Evolutionary conservation across 1,139 yeast species (phyloP).

Genomic region (Blastobotrys arbuscula): DNA sequence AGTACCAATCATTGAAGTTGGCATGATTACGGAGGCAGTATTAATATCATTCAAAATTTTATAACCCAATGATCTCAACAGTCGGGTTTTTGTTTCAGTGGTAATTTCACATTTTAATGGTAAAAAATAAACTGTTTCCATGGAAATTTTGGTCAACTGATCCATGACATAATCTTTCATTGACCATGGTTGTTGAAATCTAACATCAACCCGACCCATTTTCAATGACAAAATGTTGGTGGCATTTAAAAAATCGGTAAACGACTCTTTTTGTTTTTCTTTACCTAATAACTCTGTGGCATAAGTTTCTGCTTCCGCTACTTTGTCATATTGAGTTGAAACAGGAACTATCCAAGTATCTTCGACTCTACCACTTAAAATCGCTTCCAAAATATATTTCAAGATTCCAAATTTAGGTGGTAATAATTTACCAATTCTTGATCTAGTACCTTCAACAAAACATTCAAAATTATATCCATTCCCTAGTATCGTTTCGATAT

Average conservation of each 20-base stretch:
- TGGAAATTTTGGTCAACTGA: slow-evolving; percentile 25
- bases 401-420: slow-evolving; percentile 63
- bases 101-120: slow-evolving; percentile 14
- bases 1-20: slow-evolving; percentile 41
- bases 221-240: slow-evolving; percentile 34
- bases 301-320: slow-evolving; percentile 61
- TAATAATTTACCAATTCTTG: slow-evolving; percentile 59
- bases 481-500: slow-evolving; percentile 47
- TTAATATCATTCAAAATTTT: slow-evolving; percentile 39
- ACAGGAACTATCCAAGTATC: slow-evolving; percentile 51
- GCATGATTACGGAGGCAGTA: slow-evolving; percentile 40
- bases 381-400: slow-evolving; percentile 46
- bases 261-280: slow-evolving; percentile 45
- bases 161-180: slow-evolving; percentile 32
- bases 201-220: slow-evolving; percentile 40
- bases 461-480: slow-evolving; percentile 56
- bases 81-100: slow-evolving; percentile 22
- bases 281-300: slow-evolving; percentile 55
- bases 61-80: slow-evolving; percentile 39
- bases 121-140: slow-evolving; percentile 5
- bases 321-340: slow-evolving; percentile 58
- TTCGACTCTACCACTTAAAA: slow-evolving; percentile 41
- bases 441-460: slow-evolving; percentile 62
- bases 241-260: slow-evolving; percentile 35
- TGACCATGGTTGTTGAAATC: slow-evolving; percentile 41